phyloP scores from a whole-genome alignment of 2,329 filamentous ascomycete genomes.

The Neonectria neomacrospora region DNA sequence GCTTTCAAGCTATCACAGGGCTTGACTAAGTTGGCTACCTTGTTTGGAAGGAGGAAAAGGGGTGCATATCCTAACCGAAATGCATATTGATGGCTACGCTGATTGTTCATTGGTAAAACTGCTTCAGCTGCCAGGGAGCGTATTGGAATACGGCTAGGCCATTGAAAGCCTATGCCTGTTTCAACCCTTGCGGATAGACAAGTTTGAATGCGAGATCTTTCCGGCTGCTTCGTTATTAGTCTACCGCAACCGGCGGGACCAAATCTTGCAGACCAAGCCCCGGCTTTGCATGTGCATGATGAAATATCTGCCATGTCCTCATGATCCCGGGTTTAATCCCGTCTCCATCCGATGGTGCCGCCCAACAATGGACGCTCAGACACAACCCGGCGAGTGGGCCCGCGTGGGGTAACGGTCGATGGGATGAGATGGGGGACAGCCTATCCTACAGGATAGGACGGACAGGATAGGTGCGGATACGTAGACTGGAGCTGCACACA shows the following conservation, averaged over 20 bases:
- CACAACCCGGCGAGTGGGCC: constrained; percentile 4
- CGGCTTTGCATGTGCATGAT: constrained; percentile 13
- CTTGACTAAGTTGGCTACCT: neutral
- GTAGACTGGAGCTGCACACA: neutral
- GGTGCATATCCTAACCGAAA: neutral
- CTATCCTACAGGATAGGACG: neutral
- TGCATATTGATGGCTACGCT: neutral
- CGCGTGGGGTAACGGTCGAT: constrained; percentile 25
- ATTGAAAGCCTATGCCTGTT: neutral
- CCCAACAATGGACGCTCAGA: constrained; percentile 15
- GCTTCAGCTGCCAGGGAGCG: too few relatives aligned
- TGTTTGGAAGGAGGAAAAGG: neutral
- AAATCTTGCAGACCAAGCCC: constrained; percentile 3
- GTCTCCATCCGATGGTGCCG: constrained; percentile 24
- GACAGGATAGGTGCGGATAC: constrained; percentile 8
- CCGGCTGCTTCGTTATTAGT: neutral
- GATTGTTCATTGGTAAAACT: too few relatives aligned
- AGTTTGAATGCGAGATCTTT: constrained; percentile 13
- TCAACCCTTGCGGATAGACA: neutral
- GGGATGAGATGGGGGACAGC: constrained; percentile 9
- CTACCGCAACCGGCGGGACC: constrained; percentile 14
- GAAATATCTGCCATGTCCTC: constrained; percentile 8
- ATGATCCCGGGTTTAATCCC: constrained; percentile 2
- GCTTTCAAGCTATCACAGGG: neutral
- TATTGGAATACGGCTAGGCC: too few relatives aligned